phyloP scores from a whole-genome alignment of 1,139 yeast genomes.

The Suhomyces kunorum region DNA sequence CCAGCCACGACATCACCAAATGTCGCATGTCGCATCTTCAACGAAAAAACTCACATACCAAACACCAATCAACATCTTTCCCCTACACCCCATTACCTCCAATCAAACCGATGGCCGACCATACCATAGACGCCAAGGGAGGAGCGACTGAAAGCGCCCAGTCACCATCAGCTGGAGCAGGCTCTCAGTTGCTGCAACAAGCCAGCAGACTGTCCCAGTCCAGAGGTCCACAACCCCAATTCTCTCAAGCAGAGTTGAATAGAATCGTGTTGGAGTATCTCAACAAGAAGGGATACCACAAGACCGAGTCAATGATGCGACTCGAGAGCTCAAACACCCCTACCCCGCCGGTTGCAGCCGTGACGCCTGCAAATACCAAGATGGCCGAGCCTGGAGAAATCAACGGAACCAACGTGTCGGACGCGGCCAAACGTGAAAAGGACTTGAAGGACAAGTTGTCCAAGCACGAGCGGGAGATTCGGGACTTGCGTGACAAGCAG shows the following conservation, averaged over 20 bases:
- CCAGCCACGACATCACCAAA: slow-evolving; percentile 5
- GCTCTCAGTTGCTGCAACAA: slow-evolving; percentile 11
- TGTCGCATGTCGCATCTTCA: slow-evolving; percentile 8
- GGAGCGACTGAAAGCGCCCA: slow-evolving; percentile 1
- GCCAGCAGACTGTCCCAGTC: slow-evolving; percentile 16
- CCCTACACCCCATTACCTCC: background rate
- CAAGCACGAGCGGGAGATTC: slow-evolving; percentile 39
- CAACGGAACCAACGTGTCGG: slow-evolving; percentile 25
- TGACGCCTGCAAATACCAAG: slow-evolving; percentile 44
- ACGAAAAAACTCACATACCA: slow-evolving; percentile 4
- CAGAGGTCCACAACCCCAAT: slow-evolving; percentile 37
- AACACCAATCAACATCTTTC: slow-evolving; percentile 1
- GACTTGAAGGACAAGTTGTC: slow-evolving; percentile 31
- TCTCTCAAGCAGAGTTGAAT: slow-evolving; percentile 77
- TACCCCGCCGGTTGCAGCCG: slow-evolving; percentile 56
- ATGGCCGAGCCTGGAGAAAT: slow-evolving; percentile 41
- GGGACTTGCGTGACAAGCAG: slow-evolving; percentile 44
- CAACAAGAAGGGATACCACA: slow-evolving; percentile 89
- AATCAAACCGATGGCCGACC: slow-evolving; percentile 6
- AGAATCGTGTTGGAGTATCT: slow-evolving; percentile 89
- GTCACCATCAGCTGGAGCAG: slow-evolving; percentile 9
- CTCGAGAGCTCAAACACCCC: slow-evolving; percentile 79
- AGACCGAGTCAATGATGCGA: slow-evolving; percentile 91
- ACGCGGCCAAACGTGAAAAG: slow-evolving; percentile 29
- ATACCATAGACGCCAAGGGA: slow-evolving; percentile 6